These are phyloP conservation scores for Aspergillus proliferans DNA, from an alignment of 2,329 filamentous ascomycete species.

Conservation along the genomic window DNA sequence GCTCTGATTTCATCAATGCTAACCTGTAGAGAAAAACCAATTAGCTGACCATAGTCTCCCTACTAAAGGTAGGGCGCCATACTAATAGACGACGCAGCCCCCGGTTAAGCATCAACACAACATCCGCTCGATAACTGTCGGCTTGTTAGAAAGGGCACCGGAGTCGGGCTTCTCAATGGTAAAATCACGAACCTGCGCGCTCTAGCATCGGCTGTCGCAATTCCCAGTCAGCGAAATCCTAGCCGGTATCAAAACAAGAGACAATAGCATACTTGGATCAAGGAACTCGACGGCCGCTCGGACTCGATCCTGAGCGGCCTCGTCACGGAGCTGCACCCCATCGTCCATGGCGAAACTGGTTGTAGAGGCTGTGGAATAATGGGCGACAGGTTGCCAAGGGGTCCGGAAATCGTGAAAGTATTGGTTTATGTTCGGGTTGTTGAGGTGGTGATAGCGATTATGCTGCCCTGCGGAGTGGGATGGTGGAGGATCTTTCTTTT, in stretches of 20 bases:
- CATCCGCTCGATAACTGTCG: slow-evolving; percentile 80
- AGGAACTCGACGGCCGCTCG: slow-evolving; percentile 87
- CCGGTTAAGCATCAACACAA: slow-evolving; percentile 67
- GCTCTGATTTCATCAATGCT: slow-evolving; percentile 86
- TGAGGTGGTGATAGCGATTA: slow-evolving; percentile 9
- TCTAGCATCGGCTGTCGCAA: slow-evolving; percentile 48
- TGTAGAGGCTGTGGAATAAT: neutral
- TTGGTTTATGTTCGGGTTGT: slow-evolving; percentile 4
- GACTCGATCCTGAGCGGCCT: slow-evolving; percentile 75
- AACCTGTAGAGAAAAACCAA: slow-evolving; percentile 41
- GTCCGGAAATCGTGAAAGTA: neutral
- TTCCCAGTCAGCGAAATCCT: slow-evolving; percentile 11
- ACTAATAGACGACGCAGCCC: slow-evolving; percentile 53
- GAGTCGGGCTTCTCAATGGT: neutral
- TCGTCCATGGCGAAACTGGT: slow-evolving; percentile 53
- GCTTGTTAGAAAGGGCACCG: slow-evolving; percentile 9
- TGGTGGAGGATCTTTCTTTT: slow-evolving; percentile 17
- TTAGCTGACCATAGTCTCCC: slow-evolving; percentile 1
- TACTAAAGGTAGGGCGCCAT: slow-evolving; percentile 14
- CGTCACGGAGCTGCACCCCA: slow-evolving; percentile 69
- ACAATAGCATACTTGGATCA: slow-evolving; percentile 66
- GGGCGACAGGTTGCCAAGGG: slow-evolving; percentile 7
- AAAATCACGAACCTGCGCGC: slow-evolving; percentile 45
- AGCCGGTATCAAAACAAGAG: neutral
- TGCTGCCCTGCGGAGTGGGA: slow-evolving; percentile 7